Percentiles rank a stretch among this genome's conserved stretches.
Conservation (phyloP, 306 rosid genomes). For the Trichosanthes cucumerina region DNA sequence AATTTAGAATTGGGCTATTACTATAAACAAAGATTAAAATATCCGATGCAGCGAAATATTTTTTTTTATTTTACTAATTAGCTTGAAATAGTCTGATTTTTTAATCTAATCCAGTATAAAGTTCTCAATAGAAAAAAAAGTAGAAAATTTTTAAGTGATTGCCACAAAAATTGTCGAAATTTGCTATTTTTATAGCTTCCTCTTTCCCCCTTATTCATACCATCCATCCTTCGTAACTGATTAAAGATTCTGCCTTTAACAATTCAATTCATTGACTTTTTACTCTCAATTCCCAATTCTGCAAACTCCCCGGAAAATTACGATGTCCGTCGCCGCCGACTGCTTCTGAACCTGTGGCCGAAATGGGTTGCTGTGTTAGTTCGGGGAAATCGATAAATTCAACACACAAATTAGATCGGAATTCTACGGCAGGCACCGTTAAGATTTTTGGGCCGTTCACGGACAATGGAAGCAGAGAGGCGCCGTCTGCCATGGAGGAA, state of each 20-base stretch:
- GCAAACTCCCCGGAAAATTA: not conserved
- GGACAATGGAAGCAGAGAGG: not conserved
- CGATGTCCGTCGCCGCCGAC: not conserved
- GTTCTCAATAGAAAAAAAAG: not conserved
- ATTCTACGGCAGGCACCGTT: not conserved
- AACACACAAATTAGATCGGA: not conserved
- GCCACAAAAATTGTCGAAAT: not conserved
- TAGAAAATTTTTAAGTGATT: not conserved
- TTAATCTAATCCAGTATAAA: not conserved
- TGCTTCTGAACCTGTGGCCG: not conserved
- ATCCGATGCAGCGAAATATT: too few species aligned
- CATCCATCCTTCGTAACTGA: not conserved
- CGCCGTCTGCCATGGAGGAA: constrained; percentile 6
- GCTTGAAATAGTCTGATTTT: too few species aligned
- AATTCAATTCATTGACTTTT: not conserved
- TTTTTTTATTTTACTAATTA: too few species aligned
- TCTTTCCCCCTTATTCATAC: not conserved
- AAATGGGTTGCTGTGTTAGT: constrained; percentile 4
- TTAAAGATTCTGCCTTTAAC: not conserved
- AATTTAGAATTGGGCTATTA: too few species aligned
- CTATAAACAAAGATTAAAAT: too few species aligned
- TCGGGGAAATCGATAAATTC: not conserved
- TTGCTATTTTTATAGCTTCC: not conserved
- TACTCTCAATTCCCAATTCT: not conserved
- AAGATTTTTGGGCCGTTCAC: not conserved